phyloP scores from a whole-genome alignment of 2,329 filamentous ascomycete species.

The Incumbomyces lentus region DNA sequence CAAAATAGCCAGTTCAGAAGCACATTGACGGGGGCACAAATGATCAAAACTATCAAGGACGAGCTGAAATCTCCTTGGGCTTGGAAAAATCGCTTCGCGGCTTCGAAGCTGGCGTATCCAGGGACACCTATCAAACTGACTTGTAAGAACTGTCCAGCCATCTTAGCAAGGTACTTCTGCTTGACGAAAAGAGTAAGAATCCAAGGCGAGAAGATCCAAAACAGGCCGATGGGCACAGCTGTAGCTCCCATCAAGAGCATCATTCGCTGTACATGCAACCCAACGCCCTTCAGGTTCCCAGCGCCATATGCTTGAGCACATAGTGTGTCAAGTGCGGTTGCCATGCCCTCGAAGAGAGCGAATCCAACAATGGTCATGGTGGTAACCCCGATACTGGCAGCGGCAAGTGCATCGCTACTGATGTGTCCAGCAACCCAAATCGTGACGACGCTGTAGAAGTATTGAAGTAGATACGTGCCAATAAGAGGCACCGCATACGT shows the following conservation, averaged over 20 bases:
- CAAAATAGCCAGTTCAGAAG: constrained; percentile 61
- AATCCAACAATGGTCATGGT: constrained; percentile 60
- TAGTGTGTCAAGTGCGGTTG: constrained; percentile 70
- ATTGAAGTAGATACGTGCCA: constrained; percentile 58
- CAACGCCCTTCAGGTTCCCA: constrained; percentile 69
- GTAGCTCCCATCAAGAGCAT: constrained; percentile 55
- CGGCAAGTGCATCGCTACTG: constrained; percentile 51
- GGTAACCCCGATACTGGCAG: constrained; percentile 56
- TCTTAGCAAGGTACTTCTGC: constrained; percentile 50
- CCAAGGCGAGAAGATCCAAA: constrained; percentile 52
- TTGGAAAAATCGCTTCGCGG: constrained; percentile 65
- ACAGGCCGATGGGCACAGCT: constrained; percentile 51
- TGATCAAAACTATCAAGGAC: constrained; percentile 63
- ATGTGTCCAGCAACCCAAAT: constrained; percentile 61
- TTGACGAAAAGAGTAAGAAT: constrained; percentile 54
- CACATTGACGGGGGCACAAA: constrained; percentile 66
- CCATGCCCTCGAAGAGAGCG: constrained; percentile 60
- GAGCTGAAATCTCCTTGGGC: constrained; percentile 64
- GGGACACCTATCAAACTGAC: constrained; percentile 57
- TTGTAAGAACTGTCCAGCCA: constrained; percentile 58
- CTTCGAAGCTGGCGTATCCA: constrained; percentile 58
- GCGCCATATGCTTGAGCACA: constrained; percentile 79
- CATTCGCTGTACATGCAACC: constrained; percentile 62
- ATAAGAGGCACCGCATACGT: constrained; percentile 43
- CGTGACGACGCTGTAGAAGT: constrained; percentile 59